Percentiles rank a stretch among this genome's conserved stretches.
These are phyloP conservation scores for Angophora floribunda DNA, from an alignment of 345 rosid genomes.

Conservation along the genomic window DNA sequence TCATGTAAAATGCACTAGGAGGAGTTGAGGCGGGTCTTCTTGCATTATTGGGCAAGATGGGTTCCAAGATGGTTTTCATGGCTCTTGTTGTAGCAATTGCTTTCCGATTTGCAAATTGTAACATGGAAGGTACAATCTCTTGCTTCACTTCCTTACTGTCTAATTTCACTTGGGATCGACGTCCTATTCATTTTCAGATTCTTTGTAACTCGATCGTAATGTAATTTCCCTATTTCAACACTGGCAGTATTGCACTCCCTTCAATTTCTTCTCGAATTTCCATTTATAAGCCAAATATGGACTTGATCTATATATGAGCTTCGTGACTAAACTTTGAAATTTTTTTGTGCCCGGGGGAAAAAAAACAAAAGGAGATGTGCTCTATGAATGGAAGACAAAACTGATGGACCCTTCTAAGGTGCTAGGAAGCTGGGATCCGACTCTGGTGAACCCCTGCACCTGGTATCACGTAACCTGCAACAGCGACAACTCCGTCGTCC, in stretches of 20 bases:
- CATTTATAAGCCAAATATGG: background rate
- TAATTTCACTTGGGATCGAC: background rate
- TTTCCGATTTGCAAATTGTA: background rate
- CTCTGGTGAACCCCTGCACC: slow-evolving; percentile 29
- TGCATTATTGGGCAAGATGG: background rate
- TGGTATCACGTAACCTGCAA: slow-evolving; percentile 40
- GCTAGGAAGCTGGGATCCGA: slow-evolving; percentile 37
- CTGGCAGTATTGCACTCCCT: background rate
- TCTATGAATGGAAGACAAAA: slow-evolving; percentile 6
- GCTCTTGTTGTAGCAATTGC: background rate
- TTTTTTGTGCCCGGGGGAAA: background rate
- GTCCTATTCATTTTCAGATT: background rate
- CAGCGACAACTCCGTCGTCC: background rate
- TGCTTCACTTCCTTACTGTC: no score
- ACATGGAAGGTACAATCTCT: background rate
- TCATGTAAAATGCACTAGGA: background rate
- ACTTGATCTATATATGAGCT: background rate
- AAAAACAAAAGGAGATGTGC: slow-evolving; percentile 18
- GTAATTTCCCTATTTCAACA: fast-evolving
- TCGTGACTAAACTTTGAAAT: background rate
- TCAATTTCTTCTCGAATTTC: background rate
- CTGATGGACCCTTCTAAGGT: slow-evolving; percentile 22
- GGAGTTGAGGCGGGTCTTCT: background rate
- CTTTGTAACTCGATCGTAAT: background rate
- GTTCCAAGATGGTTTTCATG: background rate